Conservation (phyloP, 2,329 filamentous ascomycete genomes). For the Phaeomoniella chlamydospora region DNA sequence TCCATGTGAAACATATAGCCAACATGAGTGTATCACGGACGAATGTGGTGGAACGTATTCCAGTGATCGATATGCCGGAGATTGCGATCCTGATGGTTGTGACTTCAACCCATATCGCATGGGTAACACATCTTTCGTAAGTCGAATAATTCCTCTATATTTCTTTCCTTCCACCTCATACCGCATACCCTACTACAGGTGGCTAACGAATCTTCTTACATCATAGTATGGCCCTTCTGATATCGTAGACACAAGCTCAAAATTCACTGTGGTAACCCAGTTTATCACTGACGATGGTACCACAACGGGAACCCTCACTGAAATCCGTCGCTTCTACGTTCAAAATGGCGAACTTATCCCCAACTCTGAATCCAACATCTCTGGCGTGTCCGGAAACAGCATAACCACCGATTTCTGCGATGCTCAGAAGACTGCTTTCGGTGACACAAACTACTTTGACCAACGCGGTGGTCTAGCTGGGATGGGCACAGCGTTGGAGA, state of each 20-base stretch:
- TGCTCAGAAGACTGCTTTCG: constrained; percentile 35
- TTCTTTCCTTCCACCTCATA: too few relatives aligned
- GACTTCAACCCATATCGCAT: constrained; percentile 52
- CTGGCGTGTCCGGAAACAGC: constrained; percentile 29
- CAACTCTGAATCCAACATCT: constrained; percentile 30
- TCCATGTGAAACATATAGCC: constrained; percentile 31
- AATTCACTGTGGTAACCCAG: constrained; percentile 48
- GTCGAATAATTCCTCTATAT: too few relatives aligned
- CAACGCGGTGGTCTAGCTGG: constrained; percentile 39
- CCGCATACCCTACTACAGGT: too few relatives aligned
- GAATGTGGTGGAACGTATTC: constrained; percentile 31
- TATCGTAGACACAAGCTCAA: constrained; percentile 40
- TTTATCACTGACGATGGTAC: constrained; percentile 35
- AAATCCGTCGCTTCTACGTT: constrained; percentile 46
- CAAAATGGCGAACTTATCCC: constrained; percentile 41
- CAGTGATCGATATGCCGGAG: constrained; percentile 31
- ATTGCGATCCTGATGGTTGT: constrained; percentile 49
- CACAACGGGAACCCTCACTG: constrained; percentile 32
- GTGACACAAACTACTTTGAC: constrained; percentile 38
- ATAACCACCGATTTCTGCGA: constrained; percentile 41
- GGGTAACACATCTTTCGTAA: constrained; percentile 43
- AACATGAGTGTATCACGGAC: constrained; percentile 17
- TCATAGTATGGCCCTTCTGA: constrained; percentile 29
- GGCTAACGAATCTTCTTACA: too few relatives aligned
- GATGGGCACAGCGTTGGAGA: constrained; percentile 39